Percentiles rank a stretch among this genome's conserved stretches.
Conservation (phyloP, 371 early-diverging fungal genomes). For the Apophysomyces variabilis region DNA sequence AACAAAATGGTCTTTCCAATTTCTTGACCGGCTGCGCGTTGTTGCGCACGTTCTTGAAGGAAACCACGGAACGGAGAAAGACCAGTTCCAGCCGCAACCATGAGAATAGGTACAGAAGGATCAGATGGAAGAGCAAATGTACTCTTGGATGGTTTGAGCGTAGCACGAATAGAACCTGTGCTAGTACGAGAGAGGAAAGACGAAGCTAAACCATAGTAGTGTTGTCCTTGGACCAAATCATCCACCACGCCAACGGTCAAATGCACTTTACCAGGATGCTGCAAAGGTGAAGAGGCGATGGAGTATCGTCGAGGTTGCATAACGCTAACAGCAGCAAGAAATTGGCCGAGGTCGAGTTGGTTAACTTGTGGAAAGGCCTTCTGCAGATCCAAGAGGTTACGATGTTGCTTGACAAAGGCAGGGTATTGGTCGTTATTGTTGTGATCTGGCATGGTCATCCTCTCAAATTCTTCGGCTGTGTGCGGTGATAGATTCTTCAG, state of each 20-base stretch:
- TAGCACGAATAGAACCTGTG: constrained; percentile 29
- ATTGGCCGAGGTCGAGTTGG: constrained; percentile 47
- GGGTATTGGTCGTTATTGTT: constrained; percentile 40
- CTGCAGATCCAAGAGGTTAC: constrained; percentile 55
- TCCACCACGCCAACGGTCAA: constrained; percentile 51
- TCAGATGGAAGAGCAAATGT: constrained; percentile 46
- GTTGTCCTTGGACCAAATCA: constrained; percentile 43
- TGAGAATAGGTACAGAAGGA: constrained; percentile 49
- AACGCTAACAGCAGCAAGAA: constrained; percentile 48
- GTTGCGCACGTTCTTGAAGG: constrained; percentile 52
- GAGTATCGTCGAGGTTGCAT: constrained; percentile 64
- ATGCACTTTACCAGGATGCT: constrained; percentile 31
- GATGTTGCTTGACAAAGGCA: constrained; percentile 44
- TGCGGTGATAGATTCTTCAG: constrained; percentile 40
- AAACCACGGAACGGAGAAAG: constrained; percentile 91
- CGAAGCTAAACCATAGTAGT: constrained; percentile 50
- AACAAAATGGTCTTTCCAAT: constrained; percentile 58
- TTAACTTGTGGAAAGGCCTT: constrained; percentile 50
- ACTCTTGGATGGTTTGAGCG: constrained; percentile 48
- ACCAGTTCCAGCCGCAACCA: constrained; percentile 81
- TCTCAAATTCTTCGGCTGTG: constrained; percentile 40
- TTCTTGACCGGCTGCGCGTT: constrained; percentile 25
- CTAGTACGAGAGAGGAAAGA: constrained; percentile 28
- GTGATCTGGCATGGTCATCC: constrained; percentile 40
- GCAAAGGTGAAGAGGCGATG: constrained; percentile 54